Evolutionary conservation across 73 alveolate genomes (phyloP).

Genomic region (Tetrahymena elliotti): DNA sequence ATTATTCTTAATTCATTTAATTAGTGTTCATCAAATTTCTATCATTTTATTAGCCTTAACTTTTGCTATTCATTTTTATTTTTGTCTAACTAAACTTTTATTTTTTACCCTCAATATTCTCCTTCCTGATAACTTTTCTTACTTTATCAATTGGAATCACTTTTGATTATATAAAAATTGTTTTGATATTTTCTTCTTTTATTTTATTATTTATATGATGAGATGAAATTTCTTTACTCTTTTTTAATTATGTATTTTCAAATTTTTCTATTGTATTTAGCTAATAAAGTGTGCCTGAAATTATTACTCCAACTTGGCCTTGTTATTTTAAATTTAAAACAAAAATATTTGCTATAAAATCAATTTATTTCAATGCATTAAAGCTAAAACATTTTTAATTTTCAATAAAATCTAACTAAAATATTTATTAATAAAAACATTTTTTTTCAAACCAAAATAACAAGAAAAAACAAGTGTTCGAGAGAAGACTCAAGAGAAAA

Average conservation of each 20-base stretch:
- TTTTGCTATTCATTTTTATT: neutral
- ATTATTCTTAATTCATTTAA: neutral
- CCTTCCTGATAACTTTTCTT: neutral
- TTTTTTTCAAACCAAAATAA: too few relatives aligned
- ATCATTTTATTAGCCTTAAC: neutral
- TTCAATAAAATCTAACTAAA: too few relatives aligned
- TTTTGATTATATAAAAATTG: neutral
- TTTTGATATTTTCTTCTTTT: neutral
- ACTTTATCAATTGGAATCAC: neutral
- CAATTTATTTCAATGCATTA: too few relatives aligned
- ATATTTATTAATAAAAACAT: too few relatives aligned
- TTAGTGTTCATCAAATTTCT: neutral
- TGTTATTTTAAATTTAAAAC: too few relatives aligned
- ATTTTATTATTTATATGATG: neutral
- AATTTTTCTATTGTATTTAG: neutral
- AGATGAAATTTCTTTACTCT: neutral
- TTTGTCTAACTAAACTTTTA: neutral
- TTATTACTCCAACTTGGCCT: neutral
- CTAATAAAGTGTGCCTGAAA: neutral
- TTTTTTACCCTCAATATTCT: neutral
- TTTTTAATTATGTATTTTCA: neutral
- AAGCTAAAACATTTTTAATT: too few relatives aligned
- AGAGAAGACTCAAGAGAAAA: neutral
- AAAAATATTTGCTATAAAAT: too few relatives aligned
- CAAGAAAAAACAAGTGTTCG: neutral